Percentiles rank a stretch among this genome's conserved stretches.
Conservation (phyloP, 306 rosid species). For the Gastrolobium villosum region DNA sequence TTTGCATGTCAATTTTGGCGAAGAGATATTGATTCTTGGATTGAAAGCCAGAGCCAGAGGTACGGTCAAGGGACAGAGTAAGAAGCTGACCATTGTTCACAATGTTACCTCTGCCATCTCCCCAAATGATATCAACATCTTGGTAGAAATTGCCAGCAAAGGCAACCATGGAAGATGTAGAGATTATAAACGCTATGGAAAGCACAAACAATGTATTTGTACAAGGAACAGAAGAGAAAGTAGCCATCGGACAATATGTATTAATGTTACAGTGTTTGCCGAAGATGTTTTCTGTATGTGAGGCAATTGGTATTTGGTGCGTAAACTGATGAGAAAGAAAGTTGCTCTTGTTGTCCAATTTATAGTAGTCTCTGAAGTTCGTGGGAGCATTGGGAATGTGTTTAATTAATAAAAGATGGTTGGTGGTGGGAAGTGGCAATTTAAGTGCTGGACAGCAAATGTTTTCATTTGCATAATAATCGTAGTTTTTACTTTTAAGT, state of each 20-base stretch:
- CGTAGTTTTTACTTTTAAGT: conserved; percentile 19
- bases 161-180: conserved; percentile 31
- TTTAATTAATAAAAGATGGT: conserved; percentile 45
- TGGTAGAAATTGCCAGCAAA: conserved; percentile 55
- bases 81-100: conserved; percentile 67
- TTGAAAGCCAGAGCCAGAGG: conserved; percentile 82
- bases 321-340: background rate
- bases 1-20: conserved; percentile 66
- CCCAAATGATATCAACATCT: conserved; percentile 74
- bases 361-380: conserved; percentile 21
- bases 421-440: conserved; percentile 48
- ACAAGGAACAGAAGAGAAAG: conserved; percentile 14
- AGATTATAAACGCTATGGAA: conserved; percentile 24
- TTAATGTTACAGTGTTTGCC: background rate
- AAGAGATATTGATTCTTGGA: conserved; percentile 64
- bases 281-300: background rate
- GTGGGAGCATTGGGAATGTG: conserved; percentile 26
- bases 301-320: conserved; percentile 14
- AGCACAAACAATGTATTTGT: conserved; percentile 17
- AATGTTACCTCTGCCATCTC: conserved; percentile 69
- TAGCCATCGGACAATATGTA: conserved; percentile 35
- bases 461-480: conserved; percentile 28
- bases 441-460: conserved; percentile 50
- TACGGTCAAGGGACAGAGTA: conserved; percentile 68
- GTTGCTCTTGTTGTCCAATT: conserved; percentile 20